Base-by-base conservation (phyloP, 2,329 filamentous ascomycete genomes). In the Sclerotiophoma versabilis region DNA sequence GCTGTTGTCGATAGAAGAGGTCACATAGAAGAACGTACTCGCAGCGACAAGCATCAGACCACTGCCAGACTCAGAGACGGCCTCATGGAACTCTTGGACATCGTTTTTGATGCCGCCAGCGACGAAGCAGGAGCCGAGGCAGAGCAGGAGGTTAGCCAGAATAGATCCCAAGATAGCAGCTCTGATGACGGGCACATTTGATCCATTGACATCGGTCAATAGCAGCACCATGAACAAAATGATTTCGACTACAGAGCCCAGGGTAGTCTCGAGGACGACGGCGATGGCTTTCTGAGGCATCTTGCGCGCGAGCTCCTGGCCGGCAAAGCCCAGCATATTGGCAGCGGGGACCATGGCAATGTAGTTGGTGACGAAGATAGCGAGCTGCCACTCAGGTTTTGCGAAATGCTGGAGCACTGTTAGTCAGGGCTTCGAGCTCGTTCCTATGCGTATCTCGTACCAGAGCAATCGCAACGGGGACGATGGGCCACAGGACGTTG, bases 151-250 rank as follows among this genome's bases (percentile, higher is more conserved):
- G 26, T 92, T 96, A 11, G 92, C 91, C 27, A 96, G 75, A 37
- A 96, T 89, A 0, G 90, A 93, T 29, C 92, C 91, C 0, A 96
- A 77, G 49, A 96, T 93, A 22, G 92, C 91, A 47, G 90, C 90
- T 69, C 91, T 86, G 64, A 96, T 91, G 63, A 95, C 89, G n/a
- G 83, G 80, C 55, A 88, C 69, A n/a, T 77, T 77, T 10, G 72
- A 65, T 17, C 74, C 67, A 19, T 59, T 58, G 4, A 47, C 41
- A n/a, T 66, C 72, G 79, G 77, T 81, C 56, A 77, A 76, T 39
- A 95, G 80, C 37, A 96, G 77, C 2, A 93, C 84, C 79, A 93
- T 88, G 75, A 96, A 95, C 25, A 96, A 78, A 39, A 96, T 84
- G 51, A 96, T 88, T 70, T 96, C 91, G 46, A 95, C 90, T 9